Evolutionary conservation across 345 rosid genomes (phyloP).

Genomic region (Theobroma cacao): DNA sequence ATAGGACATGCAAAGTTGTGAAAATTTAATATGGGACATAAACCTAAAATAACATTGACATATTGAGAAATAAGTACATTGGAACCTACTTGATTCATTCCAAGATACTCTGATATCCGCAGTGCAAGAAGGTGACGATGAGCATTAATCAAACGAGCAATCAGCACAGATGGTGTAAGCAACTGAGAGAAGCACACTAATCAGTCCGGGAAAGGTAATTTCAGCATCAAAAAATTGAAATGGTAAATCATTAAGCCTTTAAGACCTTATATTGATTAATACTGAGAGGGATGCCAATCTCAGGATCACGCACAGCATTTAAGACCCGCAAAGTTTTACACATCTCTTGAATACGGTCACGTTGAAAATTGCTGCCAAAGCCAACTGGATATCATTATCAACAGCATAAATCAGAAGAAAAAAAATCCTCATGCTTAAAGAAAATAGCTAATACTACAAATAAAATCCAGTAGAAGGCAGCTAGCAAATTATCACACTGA

Average conservation of each 20-base stretch:
- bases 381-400: slow-evolving; percentile 58
- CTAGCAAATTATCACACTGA: background rate
- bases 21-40: background rate
- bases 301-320: slow-evolving; percentile 77
- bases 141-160: slow-evolving; percentile 87
- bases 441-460: slow-evolving; percentile 1
- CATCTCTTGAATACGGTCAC: slow-evolving; percentile 87
- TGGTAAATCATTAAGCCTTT: slow-evolving; percentile 2
- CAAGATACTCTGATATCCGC: slow-evolving; percentile 81
- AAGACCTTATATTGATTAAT: slow-evolving; percentile 90
- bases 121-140: slow-evolving; percentile 84
- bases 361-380: slow-evolving; percentile 87
- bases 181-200: slow-evolving; percentile 43
- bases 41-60: background rate
- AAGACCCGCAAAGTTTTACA: slow-evolving; percentile 87
- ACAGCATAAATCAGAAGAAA: slow-evolving; percentile 40
- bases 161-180: slow-evolving; percentile 78
- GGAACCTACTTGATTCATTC: slow-evolving; percentile 82
- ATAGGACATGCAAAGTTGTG: background rate
- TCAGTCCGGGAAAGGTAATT: slow-evolving; percentile 23
- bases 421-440: slow-evolving; percentile 4
- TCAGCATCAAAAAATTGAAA: slow-evolving; percentile 5
- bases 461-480: background rate
- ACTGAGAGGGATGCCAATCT: slow-evolving; percentile 88
- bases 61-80: background rate